A percentile compares a stretch with the other conserved stretches of the same genome.
Conservation (phyloP, 2,329 filamentous ascomycete genomes). For the Tolypocladium amazonense region DNA sequence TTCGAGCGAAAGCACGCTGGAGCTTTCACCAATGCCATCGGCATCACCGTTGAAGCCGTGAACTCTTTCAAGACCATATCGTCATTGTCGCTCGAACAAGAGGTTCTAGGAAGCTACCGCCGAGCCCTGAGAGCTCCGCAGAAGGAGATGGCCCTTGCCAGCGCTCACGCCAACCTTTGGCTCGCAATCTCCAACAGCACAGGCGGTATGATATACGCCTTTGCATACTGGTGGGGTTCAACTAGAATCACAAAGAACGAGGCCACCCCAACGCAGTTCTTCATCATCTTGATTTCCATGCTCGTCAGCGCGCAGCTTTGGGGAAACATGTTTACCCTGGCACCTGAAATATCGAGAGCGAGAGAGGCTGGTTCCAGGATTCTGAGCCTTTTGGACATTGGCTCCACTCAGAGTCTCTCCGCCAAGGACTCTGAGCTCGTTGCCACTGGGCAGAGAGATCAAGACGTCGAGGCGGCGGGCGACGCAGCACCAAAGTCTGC, state of each 20-base stretch:
- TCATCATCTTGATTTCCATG: conserved; percentile 62
- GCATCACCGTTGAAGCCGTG: conserved; percentile 57
- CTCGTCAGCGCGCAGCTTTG: conserved; percentile 64
- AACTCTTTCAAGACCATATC: conserved; percentile 54
- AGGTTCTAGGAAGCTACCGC: conserved; percentile 41
- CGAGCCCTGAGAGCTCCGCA: conserved; percentile 38
- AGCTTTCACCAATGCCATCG: conserved; percentile 53
- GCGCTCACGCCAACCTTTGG: conserved; percentile 44
- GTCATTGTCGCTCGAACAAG: conserved; percentile 40
- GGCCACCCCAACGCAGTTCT: conserved; percentile 57
- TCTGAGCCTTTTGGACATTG: conserved; percentile 36
- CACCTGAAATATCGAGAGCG: conserved; percentile 63
- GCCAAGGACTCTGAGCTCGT: conserved; percentile 6
- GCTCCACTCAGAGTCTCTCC: conserved; percentile 16
- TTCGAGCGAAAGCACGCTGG: conserved; percentile 54
- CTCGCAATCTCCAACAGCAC: conserved; percentile 49
- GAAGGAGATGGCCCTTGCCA: conserved; percentile 41
- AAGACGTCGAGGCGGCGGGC: conserved; percentile 28
- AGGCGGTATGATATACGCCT: conserved; percentile 59
- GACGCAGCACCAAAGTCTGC: conserved; percentile 13
- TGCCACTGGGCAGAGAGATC: conserved; percentile 7
- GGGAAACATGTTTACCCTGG: conserved; percentile 65
- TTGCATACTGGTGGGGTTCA: conserved; percentile 74
- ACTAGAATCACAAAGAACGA: conserved; percentile 56
- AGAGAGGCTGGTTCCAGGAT: conserved; percentile 50